A percentile compares a stretch with the other conserved stretches of the same genome.
Conservation (phyloP, 352 stramenopile genomes). For the Blastocystis hominis region DNA sequence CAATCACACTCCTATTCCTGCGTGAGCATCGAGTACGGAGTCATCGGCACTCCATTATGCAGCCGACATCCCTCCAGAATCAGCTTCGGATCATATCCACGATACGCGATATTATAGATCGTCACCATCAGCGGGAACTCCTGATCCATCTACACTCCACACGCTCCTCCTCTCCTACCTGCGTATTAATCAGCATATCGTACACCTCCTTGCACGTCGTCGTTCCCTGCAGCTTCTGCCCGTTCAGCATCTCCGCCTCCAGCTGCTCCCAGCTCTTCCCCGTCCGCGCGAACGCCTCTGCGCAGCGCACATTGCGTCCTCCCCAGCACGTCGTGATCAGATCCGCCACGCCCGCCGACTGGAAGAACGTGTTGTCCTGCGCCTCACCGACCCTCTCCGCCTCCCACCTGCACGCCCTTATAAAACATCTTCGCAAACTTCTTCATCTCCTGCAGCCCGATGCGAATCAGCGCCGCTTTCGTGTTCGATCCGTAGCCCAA, state of each 20-base stretch:
- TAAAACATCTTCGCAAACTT: constrained; percentile 84
- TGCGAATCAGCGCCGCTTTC: constrained; percentile 88
- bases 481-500: constrained; percentile 86
- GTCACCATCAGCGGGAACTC: constrained; percentile 80
- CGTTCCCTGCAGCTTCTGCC: constrained; percentile 91
- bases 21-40: constrained; percentile 20
- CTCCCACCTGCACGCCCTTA: constrained; percentile 69
- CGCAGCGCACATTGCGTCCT: constrained; percentile 87
- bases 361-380: constrained; percentile 81
- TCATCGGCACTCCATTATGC: constrained; percentile 6
- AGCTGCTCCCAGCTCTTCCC: constrained; percentile 74
- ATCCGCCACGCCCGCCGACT: constrained; percentile 89
- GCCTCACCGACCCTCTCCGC: not conserved
- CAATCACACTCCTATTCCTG: not conserved
- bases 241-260: constrained; percentile 83
- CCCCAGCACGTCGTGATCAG: constrained; percentile 95
- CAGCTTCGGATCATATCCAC: constrained; percentile 28
- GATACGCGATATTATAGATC: constrained; percentile 84
- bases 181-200: constrained; percentile 74
- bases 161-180: constrained; percentile 64
- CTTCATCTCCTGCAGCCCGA: constrained; percentile 86
- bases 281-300: constrained; percentile 77
- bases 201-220: constrained; percentile 84
- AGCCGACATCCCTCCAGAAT: constrained; percentile 51
- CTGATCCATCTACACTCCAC: constrained; percentile 50